Base-by-base conservation (phyloP, 148 eudicot species). In the Fallopia convolvulus region DNA sequence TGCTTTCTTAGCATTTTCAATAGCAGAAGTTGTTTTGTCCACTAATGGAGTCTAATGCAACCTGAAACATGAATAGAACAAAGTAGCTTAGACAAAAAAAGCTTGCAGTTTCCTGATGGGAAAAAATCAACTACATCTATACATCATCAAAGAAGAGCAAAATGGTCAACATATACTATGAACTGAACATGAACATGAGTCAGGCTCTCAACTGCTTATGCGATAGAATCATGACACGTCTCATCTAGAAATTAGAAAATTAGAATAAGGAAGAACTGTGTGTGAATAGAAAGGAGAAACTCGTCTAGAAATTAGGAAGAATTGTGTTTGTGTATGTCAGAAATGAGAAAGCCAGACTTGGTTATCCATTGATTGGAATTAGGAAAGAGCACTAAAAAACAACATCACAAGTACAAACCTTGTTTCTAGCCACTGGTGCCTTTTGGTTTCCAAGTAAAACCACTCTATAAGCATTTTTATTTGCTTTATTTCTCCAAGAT, bases 1-100 rank as follows among this genome's bases (percentile, higher is more conserved):
- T 58, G 82, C 97, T 23, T 80, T 92, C 82, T 92, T 93, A 52
- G 97, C 92, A 84, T 92, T 92, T 79, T 85, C 89, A 33, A 97
- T 90, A 40, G 84, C 81, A 61, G 89, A 88, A 33, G 86, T 89
- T 56, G 81, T 86, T 80, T 97, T 87, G 74, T 94, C 97, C 13
- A 66, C 89, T 74, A 94, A n/a, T n/a, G n/a, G n/a, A n/a, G n/a
- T n/a, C n/a, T n/a, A n/a, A 95, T 79, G 90, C 91, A 53, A 94
- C 97, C 99, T 92, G 85, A 82, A 88, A 78, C 39, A 20, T 70
- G n/a, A 61, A 72, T 49, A 56, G 46, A 36, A 68, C 14, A 68
- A 66, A 36, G 1, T 68, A 36, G 44, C 21, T 68, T 39, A 39
- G 12, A 4, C 15, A 66, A 66, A 66, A 12, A 8, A 58, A 23